phyloP scores from a whole-genome alignment of 2,329 filamentous ascomycete genomes.

The Fusarium sp. region DNA sequence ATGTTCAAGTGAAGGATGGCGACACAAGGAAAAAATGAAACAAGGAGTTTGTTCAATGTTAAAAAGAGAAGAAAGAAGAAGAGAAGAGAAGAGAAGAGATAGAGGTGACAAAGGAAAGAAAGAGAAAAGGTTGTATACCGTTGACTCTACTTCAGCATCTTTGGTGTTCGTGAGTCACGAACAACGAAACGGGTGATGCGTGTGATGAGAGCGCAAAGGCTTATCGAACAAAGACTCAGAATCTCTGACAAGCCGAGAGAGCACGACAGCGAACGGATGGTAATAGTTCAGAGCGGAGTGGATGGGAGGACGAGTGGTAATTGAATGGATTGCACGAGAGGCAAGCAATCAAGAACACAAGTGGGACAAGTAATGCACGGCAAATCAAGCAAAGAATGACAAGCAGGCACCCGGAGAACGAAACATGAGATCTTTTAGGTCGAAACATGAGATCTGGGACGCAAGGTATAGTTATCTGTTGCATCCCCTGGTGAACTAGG shows the following conservation, averaged over 20 bases:
- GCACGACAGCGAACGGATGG: conserved; percentile 38
- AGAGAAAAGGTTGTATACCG: conserved; percentile 31
- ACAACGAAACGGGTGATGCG: conserved; percentile 30
- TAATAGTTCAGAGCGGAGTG: conserved; percentile 5
- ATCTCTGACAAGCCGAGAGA: conserved; percentile 27
- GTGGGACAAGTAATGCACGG: conserved; percentile 23
- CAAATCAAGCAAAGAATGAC: conserved; percentile 33
- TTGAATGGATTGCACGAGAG: conserved; percentile 38
- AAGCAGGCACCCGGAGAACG: conserved; percentile 37
- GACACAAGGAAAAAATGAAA: conserved; percentile 35
- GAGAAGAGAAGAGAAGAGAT: neutral
- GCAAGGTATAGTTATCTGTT: conserved; percentile 30
- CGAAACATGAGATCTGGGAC: conserved; percentile 34
- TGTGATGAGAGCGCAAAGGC: conserved; percentile 27
- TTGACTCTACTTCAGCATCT: conserved; percentile 40
- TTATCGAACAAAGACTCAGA: conserved; percentile 21
- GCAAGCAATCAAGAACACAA: conserved; percentile 37
- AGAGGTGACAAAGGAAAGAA: conserved; percentile 34
- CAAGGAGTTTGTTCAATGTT: conserved; percentile 21
- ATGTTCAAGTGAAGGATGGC: conserved; percentile 32
- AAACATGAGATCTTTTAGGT: conserved; percentile 35
- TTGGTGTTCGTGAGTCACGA: conserved; percentile 45
- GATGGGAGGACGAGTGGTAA: conserved; percentile 43
- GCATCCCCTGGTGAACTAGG: conserved; percentile 10
- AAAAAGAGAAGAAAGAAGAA: conserved; percentile 21